A percentile compares a stretch with the other conserved stretches of the same genome.
Conservation (phyloP, 257 asterid genomes). For the Petunia axillaris region DNA sequence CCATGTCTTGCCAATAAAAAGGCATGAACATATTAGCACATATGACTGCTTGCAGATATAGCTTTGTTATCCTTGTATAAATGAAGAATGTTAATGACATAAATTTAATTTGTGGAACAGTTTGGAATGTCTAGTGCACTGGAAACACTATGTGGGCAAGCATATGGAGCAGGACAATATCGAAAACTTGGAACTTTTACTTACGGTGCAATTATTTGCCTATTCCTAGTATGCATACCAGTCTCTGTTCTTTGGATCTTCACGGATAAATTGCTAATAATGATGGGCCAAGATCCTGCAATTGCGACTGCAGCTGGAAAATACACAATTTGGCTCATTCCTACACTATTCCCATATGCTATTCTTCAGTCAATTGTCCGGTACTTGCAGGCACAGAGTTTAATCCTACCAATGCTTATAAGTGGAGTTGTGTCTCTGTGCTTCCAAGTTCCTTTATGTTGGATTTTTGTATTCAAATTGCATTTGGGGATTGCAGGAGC, state of each 20-base stretch:
- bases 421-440: slow-evolving; percentile 59
- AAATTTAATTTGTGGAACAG: slow-evolving; percentile 39
- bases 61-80: neutral
- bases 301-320: slow-evolving; percentile 72
- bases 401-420: slow-evolving; percentile 72
- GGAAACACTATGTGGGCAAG: slow-evolving; percentile 93
- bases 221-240: slow-evolving; percentile 64
- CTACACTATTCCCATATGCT: slow-evolving; percentile 67
- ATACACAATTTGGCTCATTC: slow-evolving; percentile 66
- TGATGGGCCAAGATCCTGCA: slow-evolving; percentile 71
- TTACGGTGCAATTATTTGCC: slow-evolving; percentile 59
- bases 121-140: slow-evolving; percentile 84
- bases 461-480: slow-evolving; percentile 65
- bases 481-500: slow-evolving; percentile 71
- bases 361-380: slow-evolving; percentile 75
- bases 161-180: slow-evolving; percentile 78
- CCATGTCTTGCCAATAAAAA: neutral
- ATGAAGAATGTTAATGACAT: neutral
- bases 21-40: neutral
- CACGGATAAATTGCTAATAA: slow-evolving; percentile 56
- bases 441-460: slow-evolving; percentile 67
- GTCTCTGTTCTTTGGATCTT: slow-evolving; percentile 58
- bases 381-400: slow-evolving; percentile 73
- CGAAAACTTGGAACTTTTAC: slow-evolving; percentile 59
- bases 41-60: neutral